Percentiles rank a stretch among this genome's conserved stretches.
phyloP scores from a whole-genome alignment of 805 yeast species.

The Maudiozyma turicensis region DNA sequence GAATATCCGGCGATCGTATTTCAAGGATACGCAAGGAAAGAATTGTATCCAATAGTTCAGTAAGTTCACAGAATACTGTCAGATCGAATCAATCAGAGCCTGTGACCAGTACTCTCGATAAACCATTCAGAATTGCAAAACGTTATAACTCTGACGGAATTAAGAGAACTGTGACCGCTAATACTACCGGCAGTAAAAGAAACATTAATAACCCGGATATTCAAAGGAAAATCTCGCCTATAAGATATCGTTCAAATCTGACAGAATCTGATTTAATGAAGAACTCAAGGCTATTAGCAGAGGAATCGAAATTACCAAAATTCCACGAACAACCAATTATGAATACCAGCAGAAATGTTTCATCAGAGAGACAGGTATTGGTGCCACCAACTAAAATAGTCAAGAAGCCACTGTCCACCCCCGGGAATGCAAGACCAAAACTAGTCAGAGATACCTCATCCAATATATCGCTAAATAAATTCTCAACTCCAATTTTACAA shows the following conservation, averaged over 20 bases:
- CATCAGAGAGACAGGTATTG: slow-evolving; percentile 1
- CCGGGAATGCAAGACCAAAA: slow-evolving; percentile 9
- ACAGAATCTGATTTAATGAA: neutral
- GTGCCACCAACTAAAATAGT: slow-evolving; percentile 11
- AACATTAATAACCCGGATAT: neutral
- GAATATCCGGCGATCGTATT: slow-evolving; percentile 7
- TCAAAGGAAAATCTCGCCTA: neutral
- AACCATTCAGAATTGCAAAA: neutral
- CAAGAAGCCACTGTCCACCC: slow-evolving; percentile 4
- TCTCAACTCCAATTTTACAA: slow-evolving; percentile 7
- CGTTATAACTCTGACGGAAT: neutral
- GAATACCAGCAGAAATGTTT: slow-evolving; percentile 1
- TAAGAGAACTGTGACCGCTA: no score
- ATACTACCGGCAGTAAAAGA: neutral
- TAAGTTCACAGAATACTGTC: neutral
- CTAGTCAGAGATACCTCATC: slow-evolving; percentile 9
- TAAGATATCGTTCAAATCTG: neutral
- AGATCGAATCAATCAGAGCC: neutral
- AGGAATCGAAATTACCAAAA: neutral
- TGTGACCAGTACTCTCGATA: neutral
- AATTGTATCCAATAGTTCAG: neutral
- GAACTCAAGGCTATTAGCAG: neutral
- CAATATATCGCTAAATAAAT: slow-evolving; percentile 1
- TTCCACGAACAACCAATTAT: neutral
- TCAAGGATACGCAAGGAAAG: neutral